Base-by-base conservation (phyloP, 2,329 filamentous ascomycete species). In the Lasiodiplodia hormozganensis region DNA sequence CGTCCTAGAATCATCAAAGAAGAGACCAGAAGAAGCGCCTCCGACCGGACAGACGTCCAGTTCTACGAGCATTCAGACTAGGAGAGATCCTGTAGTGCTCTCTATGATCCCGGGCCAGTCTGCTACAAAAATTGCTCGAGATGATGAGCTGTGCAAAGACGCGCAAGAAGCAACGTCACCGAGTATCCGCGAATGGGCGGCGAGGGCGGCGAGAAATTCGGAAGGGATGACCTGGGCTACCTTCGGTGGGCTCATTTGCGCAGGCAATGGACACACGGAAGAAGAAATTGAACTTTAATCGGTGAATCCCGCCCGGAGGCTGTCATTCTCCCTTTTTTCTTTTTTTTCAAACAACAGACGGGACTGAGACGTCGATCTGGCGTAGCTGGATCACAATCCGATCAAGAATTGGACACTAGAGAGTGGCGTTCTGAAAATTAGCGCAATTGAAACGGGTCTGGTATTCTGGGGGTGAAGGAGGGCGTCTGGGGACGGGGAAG, bases 191-290 rank as follows among this genome's bases (percentile, higher is more conserved):
- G 43, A 60, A 51, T 67, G 65, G 65, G 54, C 65, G n/a, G 49
- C 18, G 1, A 52, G 31, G 25, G 66, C 66, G 21, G 66, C 66
- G 10, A 54, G 18, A 34, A 38, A 53, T 11, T 40, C 23, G 71
- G 28, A 77, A 73, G 65, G 82, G 78, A 28, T 86, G 21, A 77
- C 74, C 11, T 80, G 78, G 70, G 78, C 79, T 11, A 82, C 78
- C 12, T 83, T 78, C 60, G 79, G 80, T 10, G 82, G 81, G 4
- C 73, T 85, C 34, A 74, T 83, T 36, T 85, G 82, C 31, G 77
- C 79, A 6, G 77, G 78, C 2, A 77, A 80, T 71, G 82, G 82
- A 69, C 81, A 84, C 73, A 75, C 76, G 0, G 74, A 79, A 66
- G 74, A 77, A 58, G 82, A 84, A 69, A 67, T 78, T 66, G 82